Percentiles rank a stretch among this genome's conserved stretches.
phyloP scores from a whole-genome alignment of 345 rosid species.

The Tarenaya hassleriana region DNA sequence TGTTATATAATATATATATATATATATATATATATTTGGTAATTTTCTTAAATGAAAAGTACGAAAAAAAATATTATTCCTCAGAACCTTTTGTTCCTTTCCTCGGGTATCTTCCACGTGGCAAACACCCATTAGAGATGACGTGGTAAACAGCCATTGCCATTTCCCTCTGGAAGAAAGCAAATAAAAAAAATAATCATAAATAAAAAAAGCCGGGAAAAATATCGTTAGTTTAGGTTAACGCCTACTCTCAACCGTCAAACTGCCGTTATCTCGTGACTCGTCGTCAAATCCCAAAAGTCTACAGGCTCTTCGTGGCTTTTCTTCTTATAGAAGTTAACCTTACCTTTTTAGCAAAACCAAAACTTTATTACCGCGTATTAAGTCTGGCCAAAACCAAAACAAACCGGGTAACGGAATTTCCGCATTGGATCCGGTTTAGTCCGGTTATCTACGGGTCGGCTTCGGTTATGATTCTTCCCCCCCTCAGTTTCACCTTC shows the following conservation, averaged over 20 bases:
- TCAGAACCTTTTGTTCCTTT: too few species aligned
- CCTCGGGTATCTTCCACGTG: too few species aligned
- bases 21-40: too few species aligned
- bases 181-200: too few species aligned
- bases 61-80: too few species aligned
- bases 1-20: too few species aligned
- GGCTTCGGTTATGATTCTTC: neutral
- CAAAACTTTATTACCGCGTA: slow-evolving; percentile 17
- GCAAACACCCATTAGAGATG: too few species aligned
- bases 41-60: too few species aligned
- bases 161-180: neutral
- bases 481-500: neutral
- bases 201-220: slow-evolving; percentile 7
- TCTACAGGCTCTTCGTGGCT: too few species aligned
- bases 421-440: neutral
- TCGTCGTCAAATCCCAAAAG: slow-evolving; percentile 10
- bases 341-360: slow-evolving; percentile 16
- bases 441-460: slow-evolving; percentile 11
- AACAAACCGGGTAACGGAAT: neutral
- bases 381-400: slow-evolving; percentile 15
- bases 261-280: slow-evolving; percentile 20
- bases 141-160: too few species aligned
- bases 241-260: slow-evolving; percentile 2
- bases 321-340: slow-evolving; percentile 1
- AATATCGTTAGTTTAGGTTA: slow-evolving; percentile 21